Conservation (phyloP, 768 basidiomycete species). For the Tephrocybe sp. region DNA sequence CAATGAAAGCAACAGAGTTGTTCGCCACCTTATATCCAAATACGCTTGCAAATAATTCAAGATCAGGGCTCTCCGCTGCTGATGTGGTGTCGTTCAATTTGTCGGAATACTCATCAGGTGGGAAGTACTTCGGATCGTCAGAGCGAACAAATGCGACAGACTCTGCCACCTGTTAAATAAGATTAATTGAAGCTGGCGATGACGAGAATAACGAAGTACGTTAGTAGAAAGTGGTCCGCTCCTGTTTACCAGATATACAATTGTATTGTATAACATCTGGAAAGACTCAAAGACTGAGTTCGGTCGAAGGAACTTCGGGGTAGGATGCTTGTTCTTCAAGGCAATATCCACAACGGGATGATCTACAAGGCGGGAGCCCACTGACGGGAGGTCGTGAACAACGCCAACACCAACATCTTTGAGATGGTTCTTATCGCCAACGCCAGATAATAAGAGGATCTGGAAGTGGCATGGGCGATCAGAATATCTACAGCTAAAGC, state of each 20-base stretch:
- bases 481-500: not conserved
- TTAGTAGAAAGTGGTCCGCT: conserved; percentile 55
- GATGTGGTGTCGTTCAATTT: conserved; percentile 44
- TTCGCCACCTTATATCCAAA: conserved; percentile 37
- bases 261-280: conserved; percentile 27
- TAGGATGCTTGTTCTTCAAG: conserved; percentile 49
- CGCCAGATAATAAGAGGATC: conserved; percentile 73
- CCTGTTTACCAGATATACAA: conserved; percentile 41
- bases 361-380: conserved; percentile 75
- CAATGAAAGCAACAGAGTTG: not conserved
- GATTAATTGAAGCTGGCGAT: not conserved
- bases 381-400: conserved; percentile 63
- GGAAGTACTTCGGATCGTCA: conserved; percentile 49
- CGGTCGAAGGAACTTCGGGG: conserved; percentile 40
- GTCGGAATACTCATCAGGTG: conserved; percentile 30
- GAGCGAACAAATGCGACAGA: conserved; percentile 58
- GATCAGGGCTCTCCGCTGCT: conserved; percentile 41
- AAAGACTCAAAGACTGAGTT: conserved; percentile 21
- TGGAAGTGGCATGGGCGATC: conserved; percentile 18
- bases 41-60: conserved; percentile 44
- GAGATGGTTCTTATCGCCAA: conserved; percentile 67
- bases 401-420: conserved; percentile 51
- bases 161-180: conserved; percentile 40
- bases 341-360: conserved; percentile 59
- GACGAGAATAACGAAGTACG: conserved; percentile 32